Evolutionary conservation across 345 rosid species (phyloP).

Genomic region (Pugionium cornutum): DNA sequence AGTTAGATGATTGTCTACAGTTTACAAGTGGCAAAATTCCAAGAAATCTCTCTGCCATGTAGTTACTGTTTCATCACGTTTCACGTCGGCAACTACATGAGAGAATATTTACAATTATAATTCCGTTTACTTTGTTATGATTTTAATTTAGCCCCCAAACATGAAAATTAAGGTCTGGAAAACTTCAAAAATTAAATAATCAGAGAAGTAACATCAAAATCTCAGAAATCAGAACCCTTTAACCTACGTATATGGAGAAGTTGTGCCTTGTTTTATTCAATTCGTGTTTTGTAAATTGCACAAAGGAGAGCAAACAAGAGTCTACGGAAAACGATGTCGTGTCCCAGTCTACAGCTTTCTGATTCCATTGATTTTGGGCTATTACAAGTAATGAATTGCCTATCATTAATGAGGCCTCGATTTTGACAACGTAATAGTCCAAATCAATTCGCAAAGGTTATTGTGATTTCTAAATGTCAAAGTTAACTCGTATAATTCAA

Average conservation of each 20-base stretch:
- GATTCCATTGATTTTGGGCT: conserved; percentile 4
- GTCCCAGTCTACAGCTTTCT: neutral
- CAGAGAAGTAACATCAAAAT: too few relatives aligned
- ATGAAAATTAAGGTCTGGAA: too few relatives aligned
- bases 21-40: neutral
- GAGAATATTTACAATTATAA: neutral
- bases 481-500: neutral
- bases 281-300: neutral
- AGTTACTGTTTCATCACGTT: neutral
- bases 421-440: neutral
- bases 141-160: neutral
- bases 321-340: neutral
- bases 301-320: neutral
- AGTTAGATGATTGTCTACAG: neutral
- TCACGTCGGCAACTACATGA: neutral
- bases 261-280: neutral
- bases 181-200: too few relatives aligned
- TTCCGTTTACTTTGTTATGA: neutral
- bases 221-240: too few relatives aligned
- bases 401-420: neutral
- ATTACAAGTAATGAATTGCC: neutral
- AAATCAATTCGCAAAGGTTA: neutral
- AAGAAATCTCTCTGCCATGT: neutral
- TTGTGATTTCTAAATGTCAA: conserved; percentile 2
- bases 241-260: too few relatives aligned